phyloP scores from a whole-genome alignment of 139 green algal genomes.

The Tetraselmis chui region DNA sequence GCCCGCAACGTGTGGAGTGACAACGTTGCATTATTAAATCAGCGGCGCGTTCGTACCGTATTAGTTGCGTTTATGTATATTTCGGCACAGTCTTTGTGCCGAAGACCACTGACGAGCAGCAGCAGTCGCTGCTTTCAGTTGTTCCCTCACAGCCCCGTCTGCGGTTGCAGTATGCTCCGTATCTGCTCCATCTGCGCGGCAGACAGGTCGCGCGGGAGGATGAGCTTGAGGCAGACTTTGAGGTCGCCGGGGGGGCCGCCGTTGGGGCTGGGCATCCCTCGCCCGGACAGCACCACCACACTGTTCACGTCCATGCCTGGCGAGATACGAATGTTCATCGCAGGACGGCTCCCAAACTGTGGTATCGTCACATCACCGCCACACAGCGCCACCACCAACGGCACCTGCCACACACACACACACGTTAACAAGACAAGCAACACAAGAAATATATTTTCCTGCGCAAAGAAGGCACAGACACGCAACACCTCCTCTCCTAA shows the following conservation, averaged over 20 bases:
- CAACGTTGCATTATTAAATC: too few species aligned
- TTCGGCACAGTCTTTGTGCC: too few species aligned
- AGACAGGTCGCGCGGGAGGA: background rate
- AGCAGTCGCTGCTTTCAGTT: too few species aligned
- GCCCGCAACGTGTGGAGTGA: too few species aligned
- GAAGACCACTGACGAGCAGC: too few species aligned
- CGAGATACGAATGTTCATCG: background rate
- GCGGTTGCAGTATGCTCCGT: background rate
- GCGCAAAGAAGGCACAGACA: too few species aligned
- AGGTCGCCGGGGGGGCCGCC: background rate
- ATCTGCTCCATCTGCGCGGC: background rate
- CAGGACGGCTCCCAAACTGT: background rate
- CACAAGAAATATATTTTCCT: too few species aligned
- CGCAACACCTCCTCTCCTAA: too few species aligned
- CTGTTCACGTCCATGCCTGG: background rate
- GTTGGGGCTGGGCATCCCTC: background rate
- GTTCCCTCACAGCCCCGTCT: too few species aligned
- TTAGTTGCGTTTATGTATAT: too few species aligned
- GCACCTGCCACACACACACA: background rate
- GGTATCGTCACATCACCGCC: background rate
- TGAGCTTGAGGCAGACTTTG: background rate
- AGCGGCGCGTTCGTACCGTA: too few species aligned
- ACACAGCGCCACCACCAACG: background rate
- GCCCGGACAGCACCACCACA: background rate
- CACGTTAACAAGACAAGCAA: too few species aligned